Base-by-base conservation (phyloP, 1,139 yeast species). In the Schwanniomyces etchellsii region DNA sequence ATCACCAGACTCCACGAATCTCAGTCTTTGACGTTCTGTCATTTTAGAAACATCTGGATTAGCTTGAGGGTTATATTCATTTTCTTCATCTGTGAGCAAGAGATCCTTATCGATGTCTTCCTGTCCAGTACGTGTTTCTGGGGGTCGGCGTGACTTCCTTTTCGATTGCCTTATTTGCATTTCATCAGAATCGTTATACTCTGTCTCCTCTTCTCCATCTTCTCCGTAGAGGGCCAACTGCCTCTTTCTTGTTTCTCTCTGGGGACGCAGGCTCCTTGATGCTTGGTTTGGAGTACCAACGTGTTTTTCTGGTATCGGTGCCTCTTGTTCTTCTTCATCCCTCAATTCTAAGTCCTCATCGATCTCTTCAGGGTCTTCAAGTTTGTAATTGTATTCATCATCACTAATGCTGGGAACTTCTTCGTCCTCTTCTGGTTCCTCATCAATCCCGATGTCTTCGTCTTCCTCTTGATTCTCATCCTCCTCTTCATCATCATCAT, bases 1-100 rank as follows among this genome's bases (percentile, higher is more conserved):
- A 4, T 28, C 24, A n/a, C n/a, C n/a, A 15, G 32, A 28, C 14
- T 42, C 48, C 11, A 62, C 45, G 20, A 55, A 60, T 38, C 66
- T 63, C 2, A 77, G 69, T 28, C 81, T 49, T 47, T 77, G 84
- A 45, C 83, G 56, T 38, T 76, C 82, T 0, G 83, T 77, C 76
- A 77, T 68, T 37, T 73, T 68, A 7, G 77, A 57, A 5, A 69
- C 45, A 43, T 77, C 81, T 4, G 68, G 66, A 35, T 57, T 55
- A 21, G 57, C 59, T 29, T 52, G 55, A 4, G 68, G 67, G 35
- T 64, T 58, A 37, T 64, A 61, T 36, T 65, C 73, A 5, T 57
- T 49, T 38, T 64, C 70, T 43, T 64, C 73, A 35, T 65, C 73
- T 1, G 70, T 64, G 24, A 65, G 50, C 3, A 64, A 42, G 32